Conservation (phyloP, 306 rosid genomes). For the Gynostemma pentaphyllum region DNA sequence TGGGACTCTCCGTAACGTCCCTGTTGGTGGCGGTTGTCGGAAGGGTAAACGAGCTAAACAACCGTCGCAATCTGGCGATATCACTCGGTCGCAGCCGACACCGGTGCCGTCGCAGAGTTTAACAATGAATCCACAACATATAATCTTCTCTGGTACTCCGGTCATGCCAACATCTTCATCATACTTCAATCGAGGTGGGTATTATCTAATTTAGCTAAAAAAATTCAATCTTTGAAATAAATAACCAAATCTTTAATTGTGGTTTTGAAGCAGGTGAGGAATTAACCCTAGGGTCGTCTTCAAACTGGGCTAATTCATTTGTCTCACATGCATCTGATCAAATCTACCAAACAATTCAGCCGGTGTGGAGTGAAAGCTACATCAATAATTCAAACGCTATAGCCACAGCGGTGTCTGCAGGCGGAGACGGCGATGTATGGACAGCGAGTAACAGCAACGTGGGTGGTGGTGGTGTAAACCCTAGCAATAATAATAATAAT, state of each 20-base stretch:
- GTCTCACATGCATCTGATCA: neutral
- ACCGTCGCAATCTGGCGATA: neutral
- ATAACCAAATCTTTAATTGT: neutral
- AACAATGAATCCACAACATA: neutral
- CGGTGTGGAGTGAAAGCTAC: neutral
- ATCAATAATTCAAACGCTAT: constrained; percentile 1
- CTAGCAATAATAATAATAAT: neutral
- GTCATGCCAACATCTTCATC: neutral
- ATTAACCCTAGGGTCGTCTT: neutral
- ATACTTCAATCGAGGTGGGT: neutral
- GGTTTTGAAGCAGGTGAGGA: constrained; percentile 3
- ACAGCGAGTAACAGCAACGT: neutral
- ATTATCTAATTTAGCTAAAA: neutral
- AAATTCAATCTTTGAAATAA: neutral
- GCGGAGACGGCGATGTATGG: neutral
- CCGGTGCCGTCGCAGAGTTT: neutral
- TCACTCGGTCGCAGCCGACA: neutral
- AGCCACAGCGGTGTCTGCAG: too few relatives aligned
- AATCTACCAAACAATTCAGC: neutral
- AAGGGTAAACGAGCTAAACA: constrained; percentile 4
- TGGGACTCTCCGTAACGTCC: constrained; percentile 9
- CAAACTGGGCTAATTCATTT: constrained; percentile 4
- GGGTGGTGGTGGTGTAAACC: neutral
- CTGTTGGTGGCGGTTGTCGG: constrained; percentile 12
- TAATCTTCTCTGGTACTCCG: constrained; percentile 3